Percentiles rank a stretch among this genome's conserved stretches.
These are phyloP conservation scores for Phialocephala sp. DNA, from an alignment of 2,329 filamentous ascomycete species.

Conservation along the genomic window DNA sequence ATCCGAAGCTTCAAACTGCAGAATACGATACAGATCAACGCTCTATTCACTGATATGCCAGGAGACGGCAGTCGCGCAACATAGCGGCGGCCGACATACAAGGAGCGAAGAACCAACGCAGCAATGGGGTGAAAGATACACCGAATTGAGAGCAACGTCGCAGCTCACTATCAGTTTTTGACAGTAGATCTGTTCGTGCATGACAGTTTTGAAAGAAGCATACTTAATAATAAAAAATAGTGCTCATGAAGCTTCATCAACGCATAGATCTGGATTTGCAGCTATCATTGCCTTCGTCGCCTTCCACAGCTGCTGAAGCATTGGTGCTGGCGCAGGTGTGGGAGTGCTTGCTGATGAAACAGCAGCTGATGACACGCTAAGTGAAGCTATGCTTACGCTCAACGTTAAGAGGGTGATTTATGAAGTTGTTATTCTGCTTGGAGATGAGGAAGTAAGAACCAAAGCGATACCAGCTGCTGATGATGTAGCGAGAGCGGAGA, in stretches of 20 bases:
- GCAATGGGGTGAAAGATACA: neutral
- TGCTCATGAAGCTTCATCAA: too few relatives aligned
- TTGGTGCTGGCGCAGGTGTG: neutral
- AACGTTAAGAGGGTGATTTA: conserved; percentile 1
- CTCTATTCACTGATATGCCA: neutral
- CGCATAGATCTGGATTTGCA: neutral
- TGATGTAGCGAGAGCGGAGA: neutral
- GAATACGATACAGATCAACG: neutral
- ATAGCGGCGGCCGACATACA: conserved; percentile 11
- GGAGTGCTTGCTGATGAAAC: neutral
- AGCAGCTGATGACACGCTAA: neutral
- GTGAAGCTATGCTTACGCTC: neutral
- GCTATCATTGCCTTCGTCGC: neutral
- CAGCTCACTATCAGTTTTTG: neutral
- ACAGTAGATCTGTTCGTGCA: neutral
- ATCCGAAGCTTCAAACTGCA: neutral
- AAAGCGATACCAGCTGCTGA: neutral
- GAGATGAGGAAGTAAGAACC: neutral
- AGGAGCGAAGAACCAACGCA: neutral
- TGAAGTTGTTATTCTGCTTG: conserved; percentile 15
- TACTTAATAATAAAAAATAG: neutral
- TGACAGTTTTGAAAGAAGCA: neutral
- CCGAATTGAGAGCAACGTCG: neutral
- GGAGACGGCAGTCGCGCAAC: neutral
- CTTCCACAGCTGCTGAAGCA: neutral